phyloP scores from a whole-genome alignment of 306 rosid genomes.

The Datisca glomerata region DNA sequence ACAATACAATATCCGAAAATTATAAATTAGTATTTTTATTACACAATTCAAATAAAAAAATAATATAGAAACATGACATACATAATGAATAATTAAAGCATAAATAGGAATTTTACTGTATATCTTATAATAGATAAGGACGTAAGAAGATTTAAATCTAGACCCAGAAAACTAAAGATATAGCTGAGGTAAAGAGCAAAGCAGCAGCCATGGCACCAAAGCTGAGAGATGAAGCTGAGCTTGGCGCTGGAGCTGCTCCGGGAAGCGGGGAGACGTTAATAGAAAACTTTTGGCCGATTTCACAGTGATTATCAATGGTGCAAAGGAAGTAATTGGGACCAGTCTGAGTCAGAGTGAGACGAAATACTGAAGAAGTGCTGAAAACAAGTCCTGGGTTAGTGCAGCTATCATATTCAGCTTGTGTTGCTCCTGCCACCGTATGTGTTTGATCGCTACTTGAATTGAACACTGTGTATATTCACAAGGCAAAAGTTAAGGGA shows the following conservation, averaged over 20 bases:
- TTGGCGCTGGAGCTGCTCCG: neutral
- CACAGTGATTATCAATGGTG: slow-evolving; percentile 12
- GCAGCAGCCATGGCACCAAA: neutral
- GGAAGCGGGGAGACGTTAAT: slow-evolving; percentile 8
- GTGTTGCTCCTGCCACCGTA: neutral
- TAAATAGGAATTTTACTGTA: too few relatives aligned
- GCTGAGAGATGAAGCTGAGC: slow-evolving; percentile 7
- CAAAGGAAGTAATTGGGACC: slow-evolving; percentile 20
- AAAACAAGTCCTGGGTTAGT: neutral
- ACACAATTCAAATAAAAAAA: too few relatives aligned
- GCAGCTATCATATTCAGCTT: neutral
- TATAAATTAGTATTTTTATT: too few relatives aligned
- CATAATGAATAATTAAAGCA: too few relatives aligned
- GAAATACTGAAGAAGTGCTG: neutral
- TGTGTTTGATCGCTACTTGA: too few relatives aligned
- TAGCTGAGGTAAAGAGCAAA: neutral
- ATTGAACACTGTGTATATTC: neutral
- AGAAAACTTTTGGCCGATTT: slow-evolving; percentile 17
- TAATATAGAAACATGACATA: too few relatives aligned
- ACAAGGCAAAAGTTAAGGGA: too few relatives aligned
- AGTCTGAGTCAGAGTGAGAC: neutral
- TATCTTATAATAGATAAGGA: too few relatives aligned
- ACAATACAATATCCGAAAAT: too few relatives aligned
- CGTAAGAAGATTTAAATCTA: too few relatives aligned
- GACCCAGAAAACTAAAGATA: too few relatives aligned